Evolutionary conservation across 305 asterid genomes (phyloP).

Genomic region (Fraxinus sp.): DNA sequence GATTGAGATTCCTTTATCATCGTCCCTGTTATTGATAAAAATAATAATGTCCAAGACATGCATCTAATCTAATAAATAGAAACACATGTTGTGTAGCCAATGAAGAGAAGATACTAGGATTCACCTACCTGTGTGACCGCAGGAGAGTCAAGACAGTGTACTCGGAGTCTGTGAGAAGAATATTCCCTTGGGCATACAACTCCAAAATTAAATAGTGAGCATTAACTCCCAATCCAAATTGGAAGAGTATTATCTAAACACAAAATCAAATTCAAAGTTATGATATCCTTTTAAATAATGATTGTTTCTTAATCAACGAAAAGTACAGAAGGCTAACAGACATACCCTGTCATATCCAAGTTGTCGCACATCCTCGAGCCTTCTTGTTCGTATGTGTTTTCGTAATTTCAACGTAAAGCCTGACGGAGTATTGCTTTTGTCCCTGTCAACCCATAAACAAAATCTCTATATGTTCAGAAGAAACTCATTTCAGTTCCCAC

Average conservation of each 20-base stretch:
- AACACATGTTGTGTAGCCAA: background rate
- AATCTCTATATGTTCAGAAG: slow-evolving; percentile 18
- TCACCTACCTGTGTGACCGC: slow-evolving; percentile 87
- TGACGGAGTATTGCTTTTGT: slow-evolving; percentile 94
- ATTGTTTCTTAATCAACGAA: background rate
- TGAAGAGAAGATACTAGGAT: slow-evolving; percentile 18
- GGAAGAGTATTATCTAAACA: slow-evolving; percentile 80
- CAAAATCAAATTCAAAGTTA: slow-evolving; percentile 18
- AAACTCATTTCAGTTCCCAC: background rate
- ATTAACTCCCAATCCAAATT: slow-evolving; percentile 84
- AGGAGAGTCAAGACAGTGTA: slow-evolving; percentile 88
- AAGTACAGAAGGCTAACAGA: slow-evolving; percentile 4
- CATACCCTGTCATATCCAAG: slow-evolving; percentile 97
- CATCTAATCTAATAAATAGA: background rate
- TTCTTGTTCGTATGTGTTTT: slow-evolving; percentile 91
- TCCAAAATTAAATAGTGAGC: slow-evolving; percentile 91
- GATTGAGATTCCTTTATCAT: slow-evolving; percentile 87
- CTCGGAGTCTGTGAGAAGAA: slow-evolving; percentile 84
- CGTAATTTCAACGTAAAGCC: slow-evolving; percentile 91
- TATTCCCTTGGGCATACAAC: slow-evolving; percentile 97
- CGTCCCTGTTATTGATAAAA: slow-evolving; percentile 64
- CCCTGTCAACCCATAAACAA: slow-evolving; percentile 46
- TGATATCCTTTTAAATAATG: slow-evolving; percentile 16
- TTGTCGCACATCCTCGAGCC: slow-evolving; percentile 97
- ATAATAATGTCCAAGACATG: background rate